These are phyloP conservation scores for Tillandsia fasciculata DNA, from an alignment of 176 grass and related monocot species.

Conservation along the genomic window DNA sequence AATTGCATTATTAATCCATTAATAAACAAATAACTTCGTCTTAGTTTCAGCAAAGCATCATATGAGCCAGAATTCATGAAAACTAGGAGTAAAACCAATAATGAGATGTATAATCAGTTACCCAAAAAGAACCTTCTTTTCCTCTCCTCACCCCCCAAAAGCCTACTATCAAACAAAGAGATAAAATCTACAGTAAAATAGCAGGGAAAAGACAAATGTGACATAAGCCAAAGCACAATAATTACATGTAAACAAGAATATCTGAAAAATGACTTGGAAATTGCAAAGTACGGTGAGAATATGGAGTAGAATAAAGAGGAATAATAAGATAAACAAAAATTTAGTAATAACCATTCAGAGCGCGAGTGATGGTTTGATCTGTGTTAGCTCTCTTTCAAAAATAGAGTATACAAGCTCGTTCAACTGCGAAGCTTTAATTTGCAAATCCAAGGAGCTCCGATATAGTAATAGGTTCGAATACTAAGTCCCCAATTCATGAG, in stretches of 20 bases:
- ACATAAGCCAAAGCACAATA: not conserved
- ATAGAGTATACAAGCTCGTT: not conserved
- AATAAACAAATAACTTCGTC: not conserved
- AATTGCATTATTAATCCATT: not conserved
- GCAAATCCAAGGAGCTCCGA: not conserved
- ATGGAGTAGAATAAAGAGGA: not conserved
- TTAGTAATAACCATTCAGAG: not conserved
- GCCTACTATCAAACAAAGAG: not conserved
- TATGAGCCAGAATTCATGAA: not conserved
- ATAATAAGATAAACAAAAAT: not conserved
- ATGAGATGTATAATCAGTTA: not conserved
- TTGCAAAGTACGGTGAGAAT: not conserved
- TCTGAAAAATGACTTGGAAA: not conserved
- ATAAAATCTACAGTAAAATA: not conserved
- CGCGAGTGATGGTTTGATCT: not conserved
- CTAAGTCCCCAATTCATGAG: not conserved
- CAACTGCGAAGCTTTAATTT: not conserved
- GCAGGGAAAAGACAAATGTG: not conserved
- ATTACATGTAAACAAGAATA: not conserved
- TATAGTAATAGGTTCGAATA: not conserved
- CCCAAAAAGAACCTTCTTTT: not conserved
- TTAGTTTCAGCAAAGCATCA: not conserved
- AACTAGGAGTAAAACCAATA: not conserved
- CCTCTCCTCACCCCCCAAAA: not conserved
- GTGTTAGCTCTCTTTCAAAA: not conserved